phyloP scores from a whole-genome alignment of 176 grass and related monocot species.

The Rhynchospora pubera region DNA sequence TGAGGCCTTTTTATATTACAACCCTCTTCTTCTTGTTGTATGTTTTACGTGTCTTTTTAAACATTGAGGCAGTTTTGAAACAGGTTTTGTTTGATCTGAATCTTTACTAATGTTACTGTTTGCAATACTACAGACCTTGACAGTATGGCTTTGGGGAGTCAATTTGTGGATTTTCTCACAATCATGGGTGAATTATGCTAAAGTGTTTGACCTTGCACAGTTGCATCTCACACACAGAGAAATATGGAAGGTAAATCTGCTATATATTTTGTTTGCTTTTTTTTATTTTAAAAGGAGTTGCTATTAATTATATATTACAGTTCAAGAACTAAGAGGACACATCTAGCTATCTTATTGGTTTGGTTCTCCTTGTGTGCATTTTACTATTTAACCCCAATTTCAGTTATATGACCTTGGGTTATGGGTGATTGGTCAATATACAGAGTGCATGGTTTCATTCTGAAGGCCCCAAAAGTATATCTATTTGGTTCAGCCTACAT shows the following conservation, averaged over 20 bases:
- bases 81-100: background rate
- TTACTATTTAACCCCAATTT: background rate
- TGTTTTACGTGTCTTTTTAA: slow-evolving; percentile 7
- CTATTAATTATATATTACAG: background rate
- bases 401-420: background rate
- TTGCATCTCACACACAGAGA: slow-evolving; percentile 39
- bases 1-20: slow-evolving; percentile 50
- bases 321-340: background rate
- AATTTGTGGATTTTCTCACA: slow-evolving; percentile 53
- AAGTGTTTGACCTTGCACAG: slow-evolving; percentile 52
- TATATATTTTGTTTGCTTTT: background rate
- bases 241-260: slow-evolving; percentile 47
- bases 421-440: background rate
- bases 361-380: background rate
- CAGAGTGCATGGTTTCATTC: background rate
- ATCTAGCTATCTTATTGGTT: background rate
- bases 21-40: slow-evolving; percentile 60
- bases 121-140: slow-evolving; percentile 37
- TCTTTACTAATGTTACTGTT: slow-evolving; percentile 1
- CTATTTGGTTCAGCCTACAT: background rate
- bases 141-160: slow-evolving; percentile 53
- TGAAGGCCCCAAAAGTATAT: background rate
- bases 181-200: slow-evolving; percentile 42
- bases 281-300: background rate
- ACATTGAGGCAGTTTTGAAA: background rate